Conservation (phyloP, 1,139 yeast species). For the Lodderomyces margitis region DNA sequence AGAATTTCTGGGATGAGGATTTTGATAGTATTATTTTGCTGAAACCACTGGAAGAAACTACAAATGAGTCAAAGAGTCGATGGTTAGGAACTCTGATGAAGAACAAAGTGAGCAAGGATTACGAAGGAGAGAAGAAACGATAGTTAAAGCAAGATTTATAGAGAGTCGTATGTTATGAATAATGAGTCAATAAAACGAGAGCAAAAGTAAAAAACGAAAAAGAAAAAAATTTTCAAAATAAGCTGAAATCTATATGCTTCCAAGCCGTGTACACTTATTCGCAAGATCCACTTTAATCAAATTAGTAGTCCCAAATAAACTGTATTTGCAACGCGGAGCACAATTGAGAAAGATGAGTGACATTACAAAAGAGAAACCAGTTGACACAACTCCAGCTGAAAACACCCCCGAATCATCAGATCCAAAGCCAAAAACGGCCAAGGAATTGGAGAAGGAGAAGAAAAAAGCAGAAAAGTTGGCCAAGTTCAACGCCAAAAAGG, state of each 20-base stretch:
- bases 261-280: constrained; percentile 1
- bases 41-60: constrained; percentile 5
- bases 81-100: constrained; percentile 1
- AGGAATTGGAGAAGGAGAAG: constrained; percentile 86
- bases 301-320: not conserved
- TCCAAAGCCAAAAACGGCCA: constrained; percentile 56
- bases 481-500: constrained; percentile 90
- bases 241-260: not conserved
- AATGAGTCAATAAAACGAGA: not conserved
- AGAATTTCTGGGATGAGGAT: constrained; percentile 16
- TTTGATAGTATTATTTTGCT: constrained; percentile 17
- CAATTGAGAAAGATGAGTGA: constrained; percentile 12
- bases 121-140: not conserved
- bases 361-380: constrained; percentile 6
- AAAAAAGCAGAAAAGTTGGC: constrained; percentile 97
- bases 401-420: constrained; percentile 13
- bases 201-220: not conserved
- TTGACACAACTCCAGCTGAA: constrained; percentile 8
- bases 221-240: not conserved
- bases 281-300: not conserved
- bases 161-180: too few relatives aligned
- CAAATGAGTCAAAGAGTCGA: constrained; percentile 1
- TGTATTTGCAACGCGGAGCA: not conserved
- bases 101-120: not conserved
- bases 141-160: not conserved